Conservation (phyloP, 2,329 filamentous ascomycete species). For the Akanthomyces lecanii region DNA sequence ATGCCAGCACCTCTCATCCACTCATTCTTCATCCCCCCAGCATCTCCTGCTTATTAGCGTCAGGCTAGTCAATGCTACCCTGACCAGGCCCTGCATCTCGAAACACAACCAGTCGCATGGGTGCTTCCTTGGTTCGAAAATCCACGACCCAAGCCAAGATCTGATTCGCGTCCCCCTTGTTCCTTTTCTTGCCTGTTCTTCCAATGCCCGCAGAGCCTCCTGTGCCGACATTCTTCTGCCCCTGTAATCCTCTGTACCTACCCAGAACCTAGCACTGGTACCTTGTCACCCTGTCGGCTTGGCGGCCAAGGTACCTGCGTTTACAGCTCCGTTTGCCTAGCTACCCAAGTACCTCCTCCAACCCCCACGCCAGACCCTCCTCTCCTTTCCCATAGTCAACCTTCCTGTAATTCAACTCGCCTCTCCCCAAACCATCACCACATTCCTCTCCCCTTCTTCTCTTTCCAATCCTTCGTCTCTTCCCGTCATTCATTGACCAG, state of each 20-base stretch:
- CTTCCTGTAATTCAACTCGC: not conserved
- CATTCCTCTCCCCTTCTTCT: slow-evolving; percentile 16
- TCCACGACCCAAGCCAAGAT: slow-evolving; percentile 4
- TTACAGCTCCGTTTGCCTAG: not conserved
- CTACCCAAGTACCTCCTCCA: not conserved
- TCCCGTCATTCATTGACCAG: slow-evolving; percentile 6
- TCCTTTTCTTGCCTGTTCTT: not conserved
- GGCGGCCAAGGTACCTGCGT: not conserved
- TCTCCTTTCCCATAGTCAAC: not conserved
- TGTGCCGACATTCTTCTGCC: not conserved
- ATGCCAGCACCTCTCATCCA: not conserved
- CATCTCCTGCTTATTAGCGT: not conserved
- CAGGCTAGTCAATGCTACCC: not conserved
- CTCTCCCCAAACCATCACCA: not conserved
- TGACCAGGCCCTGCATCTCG: slow-evolving; percentile 1
- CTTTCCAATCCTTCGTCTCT: slow-evolving; percentile 7
- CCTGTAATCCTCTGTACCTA: not conserved
- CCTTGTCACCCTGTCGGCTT: not conserved
- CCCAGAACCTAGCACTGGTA: too few relatives aligned
- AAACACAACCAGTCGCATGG: slow-evolving; percentile 11
- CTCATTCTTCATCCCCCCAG: not conserved
- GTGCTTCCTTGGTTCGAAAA: slow-evolving; percentile 8
- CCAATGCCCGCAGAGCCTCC: not conserved
- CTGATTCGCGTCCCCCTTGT: slow-evolving; percentile 1
- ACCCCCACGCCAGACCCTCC: not conserved